phyloP scores from a whole-genome alignment of 1,139 yeast species.

The Taphrina flavorubra region DNA sequence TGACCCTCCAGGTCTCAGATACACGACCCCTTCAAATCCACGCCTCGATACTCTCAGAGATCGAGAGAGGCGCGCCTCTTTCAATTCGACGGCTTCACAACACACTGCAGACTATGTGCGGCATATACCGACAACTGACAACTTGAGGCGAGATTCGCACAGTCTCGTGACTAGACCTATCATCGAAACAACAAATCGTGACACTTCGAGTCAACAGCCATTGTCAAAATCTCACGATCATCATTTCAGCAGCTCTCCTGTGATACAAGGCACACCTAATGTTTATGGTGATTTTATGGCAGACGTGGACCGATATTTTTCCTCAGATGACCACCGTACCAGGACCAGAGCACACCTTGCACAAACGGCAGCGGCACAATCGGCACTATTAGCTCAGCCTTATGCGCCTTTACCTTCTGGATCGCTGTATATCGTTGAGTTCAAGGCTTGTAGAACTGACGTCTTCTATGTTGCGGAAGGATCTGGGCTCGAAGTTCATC shows the following conservation, averaged over 20 bases:
- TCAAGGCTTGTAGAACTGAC: slow-evolving; percentile 86
- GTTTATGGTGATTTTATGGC: slow-evolving; percentile 26
- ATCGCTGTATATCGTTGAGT: slow-evolving; percentile 70
- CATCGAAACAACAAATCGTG: not conserved
- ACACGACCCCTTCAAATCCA: slow-evolving; percentile 35
- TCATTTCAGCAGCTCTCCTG: not conserved
- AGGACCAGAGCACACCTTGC: slow-evolving; percentile 27
- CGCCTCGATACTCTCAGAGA: slow-evolving; percentile 25
- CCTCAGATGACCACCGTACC: slow-evolving; percentile 39
- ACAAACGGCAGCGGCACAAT: slow-evolving; percentile 15
- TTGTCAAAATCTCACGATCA: not conserved
- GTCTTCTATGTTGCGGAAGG: slow-evolving; percentile 69
- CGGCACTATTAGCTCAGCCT: slow-evolving; percentile 11
- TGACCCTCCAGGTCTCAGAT: slow-evolving; percentile 37
- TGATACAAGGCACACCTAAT: not conserved
- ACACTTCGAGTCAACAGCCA: not conserved
- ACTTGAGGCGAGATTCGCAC: not conserved
- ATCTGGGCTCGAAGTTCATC: slow-evolving; percentile 60
- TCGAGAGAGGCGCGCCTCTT: slow-evolving; percentile 25
- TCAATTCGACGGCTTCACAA: slow-evolving; percentile 13
- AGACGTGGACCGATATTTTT: slow-evolving; percentile 41
- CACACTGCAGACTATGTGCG: not conserved
- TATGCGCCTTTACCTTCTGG: slow-evolving; percentile 44
- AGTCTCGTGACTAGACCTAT: not conserved
- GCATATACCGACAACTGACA: not conserved